Percentiles rank a stretch among this genome's conserved stretches.
These are phyloP conservation scores for Dioszegia aurantiaca DNA, from an alignment of 768 basidiomycete genomes.

Conservation along the genomic window DNA sequence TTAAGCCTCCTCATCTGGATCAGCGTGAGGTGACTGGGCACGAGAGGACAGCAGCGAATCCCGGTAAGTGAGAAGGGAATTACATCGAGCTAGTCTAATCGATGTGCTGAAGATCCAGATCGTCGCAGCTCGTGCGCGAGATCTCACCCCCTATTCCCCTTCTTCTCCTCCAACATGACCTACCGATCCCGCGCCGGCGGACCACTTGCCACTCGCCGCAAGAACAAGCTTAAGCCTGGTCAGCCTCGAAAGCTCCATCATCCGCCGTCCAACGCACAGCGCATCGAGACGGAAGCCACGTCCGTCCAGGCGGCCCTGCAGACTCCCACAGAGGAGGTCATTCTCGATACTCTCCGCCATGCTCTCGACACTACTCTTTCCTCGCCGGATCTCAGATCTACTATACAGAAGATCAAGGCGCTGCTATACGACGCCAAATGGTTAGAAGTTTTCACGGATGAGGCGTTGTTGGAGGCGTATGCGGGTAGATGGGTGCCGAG, in stretches of 20 bases:
- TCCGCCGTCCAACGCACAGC: slow-evolving; percentile 27
- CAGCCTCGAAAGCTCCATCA: slow-evolving; percentile 38
- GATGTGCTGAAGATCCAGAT: neutral
- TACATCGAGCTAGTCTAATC: too few species aligned
- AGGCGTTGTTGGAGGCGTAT: slow-evolving; percentile 42
- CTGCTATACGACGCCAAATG: slow-evolving; percentile 48
- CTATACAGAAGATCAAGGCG: slow-evolving; percentile 45
- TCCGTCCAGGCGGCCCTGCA: slow-evolving; percentile 17
- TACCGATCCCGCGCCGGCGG: slow-evolving; percentile 39
- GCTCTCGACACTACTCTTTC: slow-evolving; percentile 31
- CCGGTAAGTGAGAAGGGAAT: too few species aligned
- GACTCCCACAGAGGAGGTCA: slow-evolving; percentile 34
- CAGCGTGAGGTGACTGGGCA: too few species aligned
- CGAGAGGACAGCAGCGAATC: too few species aligned
- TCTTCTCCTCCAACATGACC: slow-evolving; percentile 29
- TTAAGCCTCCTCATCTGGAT: too few species aligned
- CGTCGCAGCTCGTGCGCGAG: neutral
- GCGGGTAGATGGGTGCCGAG: slow-evolving; percentile 51
- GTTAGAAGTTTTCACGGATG: slow-evolving; percentile 45
- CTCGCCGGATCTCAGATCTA: slow-evolving; percentile 27
- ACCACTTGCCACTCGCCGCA: slow-evolving; percentile 24
- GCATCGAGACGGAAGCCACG: neutral
- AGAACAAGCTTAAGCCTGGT: slow-evolving; percentile 7
- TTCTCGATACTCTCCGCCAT: slow-evolving; percentile 33
- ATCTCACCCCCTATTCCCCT: neutral